Evolutionary conservation across 139 green algal genomes (phyloP).

Genomic region (Chlorokybus atmophyticus): DNA sequence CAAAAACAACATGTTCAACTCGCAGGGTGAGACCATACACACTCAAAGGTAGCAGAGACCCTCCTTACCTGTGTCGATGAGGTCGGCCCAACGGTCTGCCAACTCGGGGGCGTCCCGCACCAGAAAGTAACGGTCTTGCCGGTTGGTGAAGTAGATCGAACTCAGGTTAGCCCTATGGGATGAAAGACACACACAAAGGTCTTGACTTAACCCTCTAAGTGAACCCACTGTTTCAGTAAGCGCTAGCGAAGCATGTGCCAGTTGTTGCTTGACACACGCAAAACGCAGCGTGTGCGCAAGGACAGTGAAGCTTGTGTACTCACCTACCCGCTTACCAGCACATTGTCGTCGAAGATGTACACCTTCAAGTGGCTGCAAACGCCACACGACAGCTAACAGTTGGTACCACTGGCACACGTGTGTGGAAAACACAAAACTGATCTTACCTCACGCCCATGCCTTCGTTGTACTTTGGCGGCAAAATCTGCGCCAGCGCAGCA

Average conservation of each 20-base stretch:
- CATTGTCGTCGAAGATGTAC: constrained; percentile 14
- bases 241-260: no score
- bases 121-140: constrained; percentile 10
- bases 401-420: no score
- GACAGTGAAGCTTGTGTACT: not conserved
- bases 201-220: no score
- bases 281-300: not conserved
- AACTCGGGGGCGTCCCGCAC: not conserved
- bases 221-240: no score
- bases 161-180: constrained; percentile 7
- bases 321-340: constrained; percentile 8
- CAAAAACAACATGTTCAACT: no score
- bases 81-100: not conserved
- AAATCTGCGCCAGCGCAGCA: not conserved
- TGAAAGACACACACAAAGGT: not conserved
- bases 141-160: constrained; percentile 11
- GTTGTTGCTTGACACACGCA: no score
- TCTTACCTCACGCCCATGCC: no score
- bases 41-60: no score
- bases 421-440: no score
- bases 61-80: not conserved
- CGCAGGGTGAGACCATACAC: no score
- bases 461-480: not conserved
- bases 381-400: not conserved
- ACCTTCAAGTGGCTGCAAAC: constrained; percentile 7